Percentiles rank a stretch among this genome's conserved stretches.
These are phyloP conservation scores for Lodderomyces beijingensis DNA, from an alignment of 1,139 yeast genomes.

Conservation along the genomic window DNA sequence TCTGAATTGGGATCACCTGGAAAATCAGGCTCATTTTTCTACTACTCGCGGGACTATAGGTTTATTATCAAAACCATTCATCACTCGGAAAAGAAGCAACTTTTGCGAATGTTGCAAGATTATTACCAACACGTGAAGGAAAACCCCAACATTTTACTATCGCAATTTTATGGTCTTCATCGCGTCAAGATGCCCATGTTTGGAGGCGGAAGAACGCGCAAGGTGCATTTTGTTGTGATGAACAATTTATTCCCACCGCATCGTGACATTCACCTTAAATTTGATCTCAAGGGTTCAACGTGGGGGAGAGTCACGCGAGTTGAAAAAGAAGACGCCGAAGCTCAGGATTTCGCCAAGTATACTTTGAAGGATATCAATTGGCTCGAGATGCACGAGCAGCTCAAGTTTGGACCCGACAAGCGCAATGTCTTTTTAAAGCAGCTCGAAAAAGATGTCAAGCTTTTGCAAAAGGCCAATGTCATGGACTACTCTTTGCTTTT, in stretches of 20 bases:
- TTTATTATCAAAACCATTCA: constrained; percentile 95
- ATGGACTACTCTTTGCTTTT: constrained; percentile 93
- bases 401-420: constrained; percentile 72
- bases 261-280: constrained; percentile 78
- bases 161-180: constrained; percentile 95
- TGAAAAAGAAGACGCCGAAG: constrained; percentile 13
- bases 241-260: constrained; percentile 96
- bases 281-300: constrained; percentile 90
- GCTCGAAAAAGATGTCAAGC: constrained; percentile 66
- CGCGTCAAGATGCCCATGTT: constrained; percentile 73
- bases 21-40: constrained; percentile 93
- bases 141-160: constrained; percentile 83
- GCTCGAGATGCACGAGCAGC: constrained; percentile 59
- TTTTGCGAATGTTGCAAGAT: constrained; percentile 68
- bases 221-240: constrained; percentile 94
- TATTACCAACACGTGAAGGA: constrained; percentile 77
- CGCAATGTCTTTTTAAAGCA: constrained; percentile 59
- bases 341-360: constrained; percentile 36
- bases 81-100: constrained; percentile 84
- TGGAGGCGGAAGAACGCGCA: constrained; percentile 50
- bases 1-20: constrained; percentile 96
- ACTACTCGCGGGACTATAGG: constrained; percentile 88
- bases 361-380: constrained; percentile 83
- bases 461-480: constrained; percentile 70
- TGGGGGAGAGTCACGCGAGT: constrained; percentile 67